Conservation (phyloP, 2,329 filamentous ascomycete species). For the Beauveria sp. region DNA sequence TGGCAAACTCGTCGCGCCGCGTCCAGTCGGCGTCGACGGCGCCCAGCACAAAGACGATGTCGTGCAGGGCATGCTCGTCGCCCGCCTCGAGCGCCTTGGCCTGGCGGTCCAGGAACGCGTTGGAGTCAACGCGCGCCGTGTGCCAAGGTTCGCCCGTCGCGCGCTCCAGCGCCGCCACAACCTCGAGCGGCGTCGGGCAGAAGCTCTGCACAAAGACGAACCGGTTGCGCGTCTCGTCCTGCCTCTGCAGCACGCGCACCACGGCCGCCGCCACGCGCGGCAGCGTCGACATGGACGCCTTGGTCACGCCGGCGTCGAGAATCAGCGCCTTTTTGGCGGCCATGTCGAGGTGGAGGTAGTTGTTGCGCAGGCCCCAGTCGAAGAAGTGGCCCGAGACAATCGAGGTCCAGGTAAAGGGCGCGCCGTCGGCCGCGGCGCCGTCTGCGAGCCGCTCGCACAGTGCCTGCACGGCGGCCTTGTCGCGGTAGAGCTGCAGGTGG, state of each 20-base stretch:
- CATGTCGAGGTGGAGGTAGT: constrained; percentile 35
- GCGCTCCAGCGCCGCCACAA: constrained; percentile 43
- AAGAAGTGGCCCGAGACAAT: constrained; percentile 37
- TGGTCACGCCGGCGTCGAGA: constrained; percentile 42
- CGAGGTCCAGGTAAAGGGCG: constrained; percentile 43
- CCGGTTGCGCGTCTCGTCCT: constrained; percentile 44
- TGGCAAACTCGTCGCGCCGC: constrained; percentile 34
- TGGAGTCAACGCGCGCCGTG: constrained; percentile 26
- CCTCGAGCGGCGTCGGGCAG: constrained; percentile 37
- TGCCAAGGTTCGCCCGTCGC: constrained; percentile 35
- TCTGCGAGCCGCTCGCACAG: constrained; percentile 21
- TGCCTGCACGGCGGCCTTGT: constrained; percentile 25
- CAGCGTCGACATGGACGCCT: constrained; percentile 43
- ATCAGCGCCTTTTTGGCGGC: constrained; percentile 35
- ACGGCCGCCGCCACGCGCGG: constrained; percentile 40
- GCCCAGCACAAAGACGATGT: constrained; percentile 43
- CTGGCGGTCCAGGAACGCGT: constrained; percentile 31
- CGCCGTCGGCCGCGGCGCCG: constrained; percentile 22
- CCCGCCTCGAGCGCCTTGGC: constrained; percentile 31
- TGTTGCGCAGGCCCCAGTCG: constrained; percentile 40
- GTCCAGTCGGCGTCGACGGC: constrained; percentile 43
- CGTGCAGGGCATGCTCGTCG: constrained; percentile 32
- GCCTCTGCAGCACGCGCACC: constrained; percentile 40
- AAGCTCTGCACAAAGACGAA: constrained; percentile 40
- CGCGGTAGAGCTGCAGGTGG: constrained; percentile 26